These are phyloP conservation scores for Setaria italica DNA, from an alignment of 202 grass and related monocot species.

Conservation along the genomic window DNA sequence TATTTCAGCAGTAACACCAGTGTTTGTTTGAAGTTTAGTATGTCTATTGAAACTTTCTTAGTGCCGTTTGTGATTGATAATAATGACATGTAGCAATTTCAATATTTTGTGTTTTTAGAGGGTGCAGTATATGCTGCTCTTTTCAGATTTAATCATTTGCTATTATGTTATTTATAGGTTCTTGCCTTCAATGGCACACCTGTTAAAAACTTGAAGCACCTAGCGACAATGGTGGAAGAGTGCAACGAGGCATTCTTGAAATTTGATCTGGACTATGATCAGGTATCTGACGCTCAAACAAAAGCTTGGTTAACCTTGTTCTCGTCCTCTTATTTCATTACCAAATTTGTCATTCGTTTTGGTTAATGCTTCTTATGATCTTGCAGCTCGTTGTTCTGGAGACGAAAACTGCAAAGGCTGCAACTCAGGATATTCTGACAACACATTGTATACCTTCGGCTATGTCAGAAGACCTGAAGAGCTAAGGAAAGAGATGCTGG, in stretches of 20 bases:
- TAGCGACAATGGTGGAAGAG: conserved; percentile 85
- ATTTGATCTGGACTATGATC: conserved; percentile 95
- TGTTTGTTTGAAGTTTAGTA: conserved; percentile 9
- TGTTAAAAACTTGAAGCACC: conserved; percentile 85
- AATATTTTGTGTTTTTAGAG: conserved; percentile 5
- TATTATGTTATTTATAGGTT: conserved; percentile 57
- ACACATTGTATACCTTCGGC: conserved; percentile 98
- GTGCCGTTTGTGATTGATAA: not conserved
- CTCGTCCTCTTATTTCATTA: not conserved
- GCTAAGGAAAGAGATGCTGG: conserved; percentile 49
- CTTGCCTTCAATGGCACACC: conserved; percentile 77
- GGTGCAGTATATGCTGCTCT: not conserved
- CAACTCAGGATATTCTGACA: conserved; percentile 81
- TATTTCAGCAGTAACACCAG: not conserved
- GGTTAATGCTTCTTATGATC: conserved; percentile 29
- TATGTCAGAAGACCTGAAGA: conserved; percentile 89
- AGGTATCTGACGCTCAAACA: conserved; percentile 46
- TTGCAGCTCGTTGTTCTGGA: conserved; percentile 85
- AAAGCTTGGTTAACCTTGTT: not conserved
- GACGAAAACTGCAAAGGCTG: conserved; percentile 83
- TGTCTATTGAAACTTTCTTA: conserved; percentile 1
- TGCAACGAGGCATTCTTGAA: conserved; percentile 75
- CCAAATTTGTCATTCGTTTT: not conserved
- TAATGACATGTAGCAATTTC: not conserved
- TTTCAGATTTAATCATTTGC: not conserved